Evolutionary conservation across 768 basidiomycete species (phyloP), one percentile per base, ranked within the genome.

Genomic region (Nevesoporus exiguus): DNA sequence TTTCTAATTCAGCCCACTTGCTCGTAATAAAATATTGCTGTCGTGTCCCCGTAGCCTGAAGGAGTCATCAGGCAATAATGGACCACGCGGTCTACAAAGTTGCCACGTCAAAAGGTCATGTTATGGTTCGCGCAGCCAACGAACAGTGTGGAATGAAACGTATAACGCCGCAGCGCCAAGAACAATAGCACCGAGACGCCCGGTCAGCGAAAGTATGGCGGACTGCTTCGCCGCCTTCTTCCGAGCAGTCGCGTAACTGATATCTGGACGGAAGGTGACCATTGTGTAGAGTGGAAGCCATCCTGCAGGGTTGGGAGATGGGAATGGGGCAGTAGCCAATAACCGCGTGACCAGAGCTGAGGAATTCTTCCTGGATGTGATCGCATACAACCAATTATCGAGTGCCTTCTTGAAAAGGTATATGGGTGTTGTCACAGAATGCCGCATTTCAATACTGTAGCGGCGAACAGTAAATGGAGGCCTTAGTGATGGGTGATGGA

Each of bases 241-340:
- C 67, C 82, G 80, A 21, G 87, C 95, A 47, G 83, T 84, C 52
- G 85, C 84, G 67, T 99, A 99, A 68, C 86, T 87, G 63, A 99
- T 83, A 72, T 98, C 96, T 47, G 93, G 92, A 39, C 96, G 82
- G 76, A 99, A 99, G 41, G 96, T 98, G 60, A 97, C 88, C 95
- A 98, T 97, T 31, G 92, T 92, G 72, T 99, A 99, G 47, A 96
- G 78, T 53, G 93, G 90, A 48, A 94, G 80, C 95, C 95, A 98
- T 34, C 91, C 93, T 59, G 69, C 67, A 41, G 86, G 86, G 56
- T 76, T 71, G 55, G 69, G 68, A 55, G 84, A 69, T 33, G 84
- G 80, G 70, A 87, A 91, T 10, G 86, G 77, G 45, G 76, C 67
- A 55, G 69, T 75, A 58, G 80, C 71, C 58, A 85, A 61, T 42